These are phyloP conservation scores for Calycina marina DNA, from an alignment of 2,329 filamentous ascomycete species.

Conservation along the genomic window DNA sequence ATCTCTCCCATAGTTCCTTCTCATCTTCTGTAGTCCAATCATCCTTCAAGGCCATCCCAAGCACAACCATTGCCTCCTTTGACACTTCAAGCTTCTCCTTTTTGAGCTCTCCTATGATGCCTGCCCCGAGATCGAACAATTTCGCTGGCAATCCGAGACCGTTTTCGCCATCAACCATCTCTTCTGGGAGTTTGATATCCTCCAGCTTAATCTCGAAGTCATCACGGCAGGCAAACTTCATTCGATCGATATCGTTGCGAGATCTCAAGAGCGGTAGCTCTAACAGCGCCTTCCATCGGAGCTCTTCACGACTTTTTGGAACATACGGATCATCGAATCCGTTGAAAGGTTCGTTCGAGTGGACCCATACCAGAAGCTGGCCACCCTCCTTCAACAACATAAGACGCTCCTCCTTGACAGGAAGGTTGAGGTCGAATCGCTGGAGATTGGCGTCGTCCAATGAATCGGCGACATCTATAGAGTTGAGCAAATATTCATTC, in stretches of 20 bases:
- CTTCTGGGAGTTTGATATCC: constrained; percentile 19
- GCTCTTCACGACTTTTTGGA: not conserved
- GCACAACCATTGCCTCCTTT: constrained; percentile 14
- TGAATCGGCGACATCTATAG: too few species aligned
- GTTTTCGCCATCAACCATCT: constrained; percentile 17
- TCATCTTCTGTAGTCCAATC: constrained; percentile 13
- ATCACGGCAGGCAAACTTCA: constrained; percentile 14
- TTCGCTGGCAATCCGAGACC: constrained; percentile 13
- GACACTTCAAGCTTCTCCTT: constrained; percentile 17
- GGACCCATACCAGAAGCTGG: constrained; percentile 12
- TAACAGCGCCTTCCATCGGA: constrained; percentile 8
- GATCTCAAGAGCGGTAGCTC: constrained; percentile 19
- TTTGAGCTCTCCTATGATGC: constrained; percentile 5
- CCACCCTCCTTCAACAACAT: constrained; percentile 13
- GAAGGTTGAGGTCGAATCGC: constrained; percentile 7
- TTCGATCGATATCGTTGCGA: constrained; percentile 18
- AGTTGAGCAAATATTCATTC: too few species aligned
- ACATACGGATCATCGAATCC: constrained; percentile 5
- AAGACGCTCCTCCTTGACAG: constrained; percentile 14
- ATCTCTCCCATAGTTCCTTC: constrained; percentile 10
- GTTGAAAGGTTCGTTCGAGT: constrained; percentile 5
- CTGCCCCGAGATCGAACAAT: constrained; percentile 8
- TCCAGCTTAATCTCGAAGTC: constrained; percentile 15
- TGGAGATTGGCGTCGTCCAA: constrained; percentile 9
- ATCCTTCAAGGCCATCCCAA: constrained; percentile 10